Conservation (phyloP, 1,284 basidiomycete genomes). For the Apiotrichum porosum region DNA sequence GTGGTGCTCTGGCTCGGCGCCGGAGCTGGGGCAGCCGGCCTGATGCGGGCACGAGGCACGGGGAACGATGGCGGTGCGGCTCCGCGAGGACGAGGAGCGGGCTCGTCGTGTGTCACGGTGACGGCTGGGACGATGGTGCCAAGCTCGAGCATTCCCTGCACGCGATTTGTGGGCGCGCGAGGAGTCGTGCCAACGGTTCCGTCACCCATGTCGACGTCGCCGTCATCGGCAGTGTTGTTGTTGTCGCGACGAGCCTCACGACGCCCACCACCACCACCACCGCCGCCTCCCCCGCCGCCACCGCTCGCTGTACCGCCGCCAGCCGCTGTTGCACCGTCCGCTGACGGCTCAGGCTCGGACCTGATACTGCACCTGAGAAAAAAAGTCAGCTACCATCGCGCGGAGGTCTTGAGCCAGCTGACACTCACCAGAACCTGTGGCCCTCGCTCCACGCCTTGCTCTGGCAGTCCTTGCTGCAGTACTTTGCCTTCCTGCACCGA, state of each 20-base stretch:
- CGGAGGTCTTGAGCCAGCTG: too few relatives aligned
- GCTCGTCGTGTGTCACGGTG: neutral
- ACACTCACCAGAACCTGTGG: conserved; percentile 62
- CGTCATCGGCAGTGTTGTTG: conserved; percentile 10
- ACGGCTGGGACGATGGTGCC: neutral
- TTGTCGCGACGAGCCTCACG: conserved; percentile 1
- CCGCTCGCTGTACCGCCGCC: conserved; percentile 4
- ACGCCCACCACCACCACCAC: conserved; percentile 11
- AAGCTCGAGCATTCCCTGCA: too few relatives aligned
- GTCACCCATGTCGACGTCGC: conserved; percentile 14
- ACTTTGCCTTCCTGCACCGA: conserved; percentile 94
- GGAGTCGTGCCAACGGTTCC: conserved; percentile 4
- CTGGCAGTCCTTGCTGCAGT: conserved; percentile 97
- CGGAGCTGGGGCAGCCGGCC: too few relatives aligned
- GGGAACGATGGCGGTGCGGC: too few relatives aligned
- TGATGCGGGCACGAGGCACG: too few relatives aligned
- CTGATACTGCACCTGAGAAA: conserved; percentile 27
- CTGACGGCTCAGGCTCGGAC: conserved; percentile 25
- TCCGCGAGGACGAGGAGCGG: neutral
- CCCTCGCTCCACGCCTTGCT: conserved; percentile 96
- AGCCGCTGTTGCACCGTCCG: conserved; percentile 1
- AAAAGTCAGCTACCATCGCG: neutral
- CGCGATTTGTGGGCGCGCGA: neutral
- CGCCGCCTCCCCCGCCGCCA: conserved; percentile 12
- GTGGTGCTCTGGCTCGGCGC: neutral